phyloP scores from a whole-genome alignment of 805 yeast species.

The Yamadazyma ubonensis region DNA sequence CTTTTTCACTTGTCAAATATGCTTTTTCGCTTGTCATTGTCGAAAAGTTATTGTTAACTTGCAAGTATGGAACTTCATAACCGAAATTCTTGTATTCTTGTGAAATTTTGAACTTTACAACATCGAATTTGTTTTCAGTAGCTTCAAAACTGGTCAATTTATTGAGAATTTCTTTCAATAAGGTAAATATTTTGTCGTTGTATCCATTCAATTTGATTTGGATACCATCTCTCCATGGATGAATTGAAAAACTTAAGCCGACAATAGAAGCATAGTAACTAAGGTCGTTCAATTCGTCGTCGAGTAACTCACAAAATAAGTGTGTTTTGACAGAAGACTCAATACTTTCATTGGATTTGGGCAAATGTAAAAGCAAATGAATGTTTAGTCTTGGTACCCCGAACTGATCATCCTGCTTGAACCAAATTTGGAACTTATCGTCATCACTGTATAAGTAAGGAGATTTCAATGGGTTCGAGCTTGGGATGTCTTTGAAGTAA shows the following conservation, averaged over 20 bases:
- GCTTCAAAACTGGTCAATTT: conserved; percentile 52
- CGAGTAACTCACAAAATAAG: conserved; percentile 66
- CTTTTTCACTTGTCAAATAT: conserved; percentile 63
- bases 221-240: conserved; percentile 67
- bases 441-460: conserved; percentile 62
- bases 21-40: conserved; percentile 69
- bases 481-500: conserved; percentile 29
- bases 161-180: conserved; percentile 59
- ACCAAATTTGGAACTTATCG: conserved; percentile 68
- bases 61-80: conserved; percentile 73
- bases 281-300: conserved; percentile 71
- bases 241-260: conserved; percentile 60
- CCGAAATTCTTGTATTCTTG: conserved; percentile 69
- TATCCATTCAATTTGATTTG: conserved; percentile 71
- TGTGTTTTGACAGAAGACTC: conserved; percentile 56
- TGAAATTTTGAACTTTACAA: conserved; percentile 60
- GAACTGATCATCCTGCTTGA: conserved; percentile 84
- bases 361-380: conserved; percentile 61
- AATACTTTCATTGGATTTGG: conserved; percentile 61
- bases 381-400: conserved; percentile 84
- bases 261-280: conserved; percentile 85
- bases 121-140: conserved; percentile 58
- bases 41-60: conserved; percentile 62
- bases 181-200: conserved; percentile 70
- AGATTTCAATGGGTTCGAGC: conserved; percentile 41